Conservation (phyloP, 768 basidiomycete species). For the Amanita jacksonii region DNA sequence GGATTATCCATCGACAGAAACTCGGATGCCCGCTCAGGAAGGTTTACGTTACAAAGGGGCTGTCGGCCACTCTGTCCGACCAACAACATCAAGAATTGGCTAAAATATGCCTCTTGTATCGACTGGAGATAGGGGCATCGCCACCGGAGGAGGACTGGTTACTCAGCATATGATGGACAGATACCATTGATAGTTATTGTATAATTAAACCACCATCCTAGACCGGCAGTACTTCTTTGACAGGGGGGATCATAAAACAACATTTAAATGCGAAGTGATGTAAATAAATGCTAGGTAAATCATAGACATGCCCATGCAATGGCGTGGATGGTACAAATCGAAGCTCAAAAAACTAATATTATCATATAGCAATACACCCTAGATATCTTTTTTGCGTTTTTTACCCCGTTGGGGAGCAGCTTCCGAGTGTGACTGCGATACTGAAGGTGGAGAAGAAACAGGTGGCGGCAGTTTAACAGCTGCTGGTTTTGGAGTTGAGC, state of each 20-base stretch:
- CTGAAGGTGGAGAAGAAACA: conserved; percentile 9
- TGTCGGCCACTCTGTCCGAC: conserved; percentile 16
- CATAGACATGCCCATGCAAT: not conserved
- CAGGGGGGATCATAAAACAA: not conserved
- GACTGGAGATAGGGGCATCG: conserved; percentile 27
- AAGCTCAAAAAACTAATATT: conserved; percentile 7
- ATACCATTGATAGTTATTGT: not conserved
- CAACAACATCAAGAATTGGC: conserved; percentile 21
- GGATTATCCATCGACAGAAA: conserved; percentile 25
- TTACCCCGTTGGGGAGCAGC: conserved; percentile 18
- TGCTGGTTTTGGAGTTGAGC: not conserved
- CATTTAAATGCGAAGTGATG: conserved; percentile 3
- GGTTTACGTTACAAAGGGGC: conserved; percentile 32
- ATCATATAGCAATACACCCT: no score
- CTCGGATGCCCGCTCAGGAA: conserved; percentile 38
- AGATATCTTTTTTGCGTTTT: conserved; percentile 56
- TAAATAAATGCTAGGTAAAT: not conserved
- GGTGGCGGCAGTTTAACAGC: conserved; percentile 9
- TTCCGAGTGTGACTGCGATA: no score
- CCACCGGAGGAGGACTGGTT: conserved; percentile 38
- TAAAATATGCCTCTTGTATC: conserved; percentile 18
- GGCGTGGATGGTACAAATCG: conserved; percentile 1
- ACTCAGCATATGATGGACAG: not conserved
- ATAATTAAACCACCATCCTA: no score
- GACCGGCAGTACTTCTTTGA: not conserved